Base-by-base conservation (phyloP, 345 rosid genomes). In the Salix viminalis region DNA sequence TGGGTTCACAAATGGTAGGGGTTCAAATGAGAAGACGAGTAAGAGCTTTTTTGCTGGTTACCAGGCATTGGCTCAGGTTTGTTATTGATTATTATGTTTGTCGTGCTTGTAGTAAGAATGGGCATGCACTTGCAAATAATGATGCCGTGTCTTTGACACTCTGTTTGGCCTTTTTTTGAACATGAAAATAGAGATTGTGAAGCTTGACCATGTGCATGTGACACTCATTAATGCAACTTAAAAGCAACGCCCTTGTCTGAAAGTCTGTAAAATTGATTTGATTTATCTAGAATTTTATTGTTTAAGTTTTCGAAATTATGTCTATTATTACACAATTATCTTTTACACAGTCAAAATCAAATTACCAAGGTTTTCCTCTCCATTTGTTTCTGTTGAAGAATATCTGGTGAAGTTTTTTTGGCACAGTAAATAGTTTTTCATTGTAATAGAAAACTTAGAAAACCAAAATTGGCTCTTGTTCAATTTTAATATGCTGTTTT, bases 61-160 rank as follows among this genome's bases (percentile, higher is more conserved):
- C 85, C 98, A 96, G 87, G 96, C 97, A 61, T 84, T 96, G 91
- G 99, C 98, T 81, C 99, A 92, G 98, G 99, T 96, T 87, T 34
- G 58, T 67, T 69, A n/a, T 66, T 36, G 26, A 26, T 50, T 68
- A 13, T 15, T 18, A 19, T 68, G 28, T 36, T 36, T 39, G 24
- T 61, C 24, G 2, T n/a, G 64, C 64, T 12, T 23, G 64, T 58
- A n/a, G 28, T 65, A 65, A 16, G 2, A 44, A 61, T 15, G 37
- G 48, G 39, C 65, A 30, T 50, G 23, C 36, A 24, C 34, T 34
- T 24, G 21, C 7, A 7, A 9, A 72, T 23, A 16, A 28, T 46
- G 32, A 21, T 16, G 6, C 50, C 12, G 23, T 16, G 41, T 16
- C 24, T 18, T 9, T 10, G 23, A 58, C 23, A 24, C 14, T 58